phyloP scores from a whole-genome alignment of 306 rosid genomes.

The Argentina anserina region DNA sequence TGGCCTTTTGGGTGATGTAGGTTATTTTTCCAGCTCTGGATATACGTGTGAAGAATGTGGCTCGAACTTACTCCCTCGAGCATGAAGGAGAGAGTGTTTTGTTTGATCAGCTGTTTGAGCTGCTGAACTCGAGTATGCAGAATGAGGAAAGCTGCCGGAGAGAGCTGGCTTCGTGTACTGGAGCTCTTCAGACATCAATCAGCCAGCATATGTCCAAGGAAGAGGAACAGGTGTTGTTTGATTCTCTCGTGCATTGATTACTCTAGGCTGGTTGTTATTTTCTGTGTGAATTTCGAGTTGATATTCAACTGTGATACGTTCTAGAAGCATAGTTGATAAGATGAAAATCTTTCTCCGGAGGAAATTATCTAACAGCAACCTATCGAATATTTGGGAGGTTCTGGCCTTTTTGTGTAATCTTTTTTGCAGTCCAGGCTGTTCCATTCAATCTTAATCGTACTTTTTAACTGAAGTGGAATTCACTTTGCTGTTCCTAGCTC shows the following conservation, averaged over 20 bases:
- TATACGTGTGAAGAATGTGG: constrained; percentile 90
- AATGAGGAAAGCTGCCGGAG: constrained; percentile 67
- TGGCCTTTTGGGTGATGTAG: constrained; percentile 41
- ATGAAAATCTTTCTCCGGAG: neutral
- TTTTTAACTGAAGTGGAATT: no score
- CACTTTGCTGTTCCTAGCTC: neutral
- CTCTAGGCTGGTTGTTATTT: neutral
- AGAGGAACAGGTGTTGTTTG: constrained; percentile 78
- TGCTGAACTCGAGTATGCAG: constrained; percentile 53
- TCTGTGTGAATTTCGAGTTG: neutral
- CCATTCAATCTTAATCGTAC: neutral
- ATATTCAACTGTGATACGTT: neutral
- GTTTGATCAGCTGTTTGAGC: constrained; percentile 71
- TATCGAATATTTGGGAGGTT: neutral
- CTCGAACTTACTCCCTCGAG: constrained; percentile 81
- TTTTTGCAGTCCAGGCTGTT: neutral
- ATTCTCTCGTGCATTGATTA: constrained; percentile 8
- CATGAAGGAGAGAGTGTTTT: constrained; percentile 86
- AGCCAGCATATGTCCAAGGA: constrained; percentile 96
- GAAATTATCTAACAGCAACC: no score
- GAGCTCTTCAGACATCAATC: constrained; percentile 74
- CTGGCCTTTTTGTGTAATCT: neutral
- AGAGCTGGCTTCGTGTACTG: constrained; percentile 85
- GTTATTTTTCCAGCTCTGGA: constrained; percentile 92
- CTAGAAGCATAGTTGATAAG: neutral